A percentile compares a stretch with the other conserved stretches of the same genome.
Evolutionary conservation across 441 rosid genomes (phyloP).

Genomic region (Lepidium campestre): DNA sequence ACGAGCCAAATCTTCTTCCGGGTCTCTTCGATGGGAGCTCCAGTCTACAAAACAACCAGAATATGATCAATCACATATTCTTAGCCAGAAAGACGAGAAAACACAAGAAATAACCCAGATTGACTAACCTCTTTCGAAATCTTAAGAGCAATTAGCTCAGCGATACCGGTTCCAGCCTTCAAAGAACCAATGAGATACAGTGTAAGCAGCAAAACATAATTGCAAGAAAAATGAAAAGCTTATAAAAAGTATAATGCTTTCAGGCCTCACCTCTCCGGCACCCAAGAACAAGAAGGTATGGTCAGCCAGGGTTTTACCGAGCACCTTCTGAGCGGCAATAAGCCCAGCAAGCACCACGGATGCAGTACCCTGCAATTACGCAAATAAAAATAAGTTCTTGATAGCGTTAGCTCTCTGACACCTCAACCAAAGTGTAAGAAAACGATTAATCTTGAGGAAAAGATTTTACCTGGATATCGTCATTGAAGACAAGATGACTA

Average conservation of each 20-base stretch:
- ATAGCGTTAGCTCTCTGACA: neutral
- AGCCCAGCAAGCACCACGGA: conserved; percentile 82
- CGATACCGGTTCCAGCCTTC: conserved; percentile 91
- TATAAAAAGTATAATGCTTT: neutral
- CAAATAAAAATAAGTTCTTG: conserved; percentile 15
- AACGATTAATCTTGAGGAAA: neutral
- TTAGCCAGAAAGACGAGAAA: neutral
- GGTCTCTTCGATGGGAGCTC: conserved; percentile 56
- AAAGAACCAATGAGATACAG: conserved; percentile 17
- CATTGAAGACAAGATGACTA: conserved; percentile 83
- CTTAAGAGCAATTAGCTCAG: conserved; percentile 86
- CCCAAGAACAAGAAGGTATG: conserved; percentile 83
- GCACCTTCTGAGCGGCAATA: conserved; percentile 58
- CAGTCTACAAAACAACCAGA: conserved; percentile 39
- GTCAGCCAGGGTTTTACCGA: conserved; percentile 62
- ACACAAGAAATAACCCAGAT: neutral
- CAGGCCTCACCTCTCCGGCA: conserved; percentile 75
- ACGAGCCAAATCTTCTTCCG: conserved; percentile 92
- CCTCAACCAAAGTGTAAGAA: neutral
- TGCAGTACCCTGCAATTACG: conserved; percentile 71
- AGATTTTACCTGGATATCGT: conserved; percentile 68
- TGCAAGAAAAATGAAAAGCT: neutral
- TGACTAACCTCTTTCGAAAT: conserved; percentile 63
- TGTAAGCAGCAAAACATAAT: neutral
- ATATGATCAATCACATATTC: conserved; percentile 21